These are phyloP conservation scores for Durio zibethinus DNA, from an alignment of 345 rosid genomes.

Conservation along the genomic window DNA sequence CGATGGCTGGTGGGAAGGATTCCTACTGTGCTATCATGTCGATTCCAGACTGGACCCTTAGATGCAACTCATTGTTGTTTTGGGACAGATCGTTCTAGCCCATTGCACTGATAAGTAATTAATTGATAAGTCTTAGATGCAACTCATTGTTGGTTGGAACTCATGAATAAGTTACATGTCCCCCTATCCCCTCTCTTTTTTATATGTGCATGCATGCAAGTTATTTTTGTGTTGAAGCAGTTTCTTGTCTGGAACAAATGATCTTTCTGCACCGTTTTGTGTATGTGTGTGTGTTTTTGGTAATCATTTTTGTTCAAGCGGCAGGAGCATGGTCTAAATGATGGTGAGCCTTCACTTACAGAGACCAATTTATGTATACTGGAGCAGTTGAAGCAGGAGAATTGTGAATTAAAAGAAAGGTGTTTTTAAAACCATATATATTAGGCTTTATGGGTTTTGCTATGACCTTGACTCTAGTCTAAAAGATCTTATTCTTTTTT, in stretches of 20 bases:
- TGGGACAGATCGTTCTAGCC: neutral
- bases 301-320: conserved; percentile 4
- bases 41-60: too few species aligned
- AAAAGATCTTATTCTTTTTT: neutral
- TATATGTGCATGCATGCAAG: neutral
- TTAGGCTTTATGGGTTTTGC: conserved; percentile 1
- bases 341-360: conserved; percentile 13
- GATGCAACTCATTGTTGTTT: too few species aligned
- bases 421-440: conserved; percentile 14
- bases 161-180: neutral
- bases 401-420: conserved; percentile 53
- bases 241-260: conserved; percentile 1
- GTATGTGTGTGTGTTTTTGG: neutral
- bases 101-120: neutral
- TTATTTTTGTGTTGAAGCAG: neutral
- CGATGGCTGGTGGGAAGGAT: too few species aligned
- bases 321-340: conserved; percentile 30
- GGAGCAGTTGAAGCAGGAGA: conserved; percentile 55
- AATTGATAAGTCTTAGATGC: neutral
- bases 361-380: conserved; percentile 26
- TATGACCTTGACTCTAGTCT: neutral
- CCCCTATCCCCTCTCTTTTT: neutral
- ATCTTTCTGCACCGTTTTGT: neutral
- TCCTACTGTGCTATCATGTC: too few species aligned
- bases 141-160: neutral